These are phyloP conservation scores for Fusarium sp. DNA, from an alignment of 2,329 filamentous ascomycete species.

Conservation along the genomic window DNA sequence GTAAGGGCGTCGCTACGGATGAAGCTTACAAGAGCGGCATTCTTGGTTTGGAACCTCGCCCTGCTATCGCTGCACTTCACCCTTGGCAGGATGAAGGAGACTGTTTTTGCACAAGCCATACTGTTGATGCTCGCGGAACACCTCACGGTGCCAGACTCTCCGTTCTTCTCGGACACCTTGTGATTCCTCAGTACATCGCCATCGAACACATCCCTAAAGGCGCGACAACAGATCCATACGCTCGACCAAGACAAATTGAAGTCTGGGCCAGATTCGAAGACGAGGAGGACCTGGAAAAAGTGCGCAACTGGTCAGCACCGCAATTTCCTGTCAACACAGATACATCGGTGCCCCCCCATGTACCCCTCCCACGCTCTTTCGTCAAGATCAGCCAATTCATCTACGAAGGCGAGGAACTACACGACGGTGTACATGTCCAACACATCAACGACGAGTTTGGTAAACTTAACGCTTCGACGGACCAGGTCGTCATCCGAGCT, in stretches of 20 bases:
- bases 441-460: constrained; percentile 66
- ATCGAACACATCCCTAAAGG: constrained; percentile 79
- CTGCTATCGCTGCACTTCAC: constrained; percentile 70
- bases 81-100: constrained; percentile 86
- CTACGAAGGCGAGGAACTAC: constrained; percentile 63
- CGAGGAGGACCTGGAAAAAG: constrained; percentile 56
- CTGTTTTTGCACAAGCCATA: constrained; percentile 83
- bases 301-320: constrained; percentile 60
- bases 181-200: constrained; percentile 79
- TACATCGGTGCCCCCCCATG: constrained; percentile 51
- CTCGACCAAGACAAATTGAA: constrained; percentile 78
- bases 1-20: constrained; percentile 26
- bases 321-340: constrained; percentile 57
- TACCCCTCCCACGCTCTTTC: constrained; percentile 58
- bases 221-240: constrained; percentile 72
- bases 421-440: constrained; percentile 68
- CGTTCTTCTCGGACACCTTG: constrained; percentile 70
- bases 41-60: constrained; percentile 41
- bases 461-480: constrained; percentile 64
- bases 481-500: constrained; percentile 69
- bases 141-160: constrained; percentile 75
- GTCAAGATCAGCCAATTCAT: constrained; percentile 72
- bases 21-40: constrained; percentile 41
- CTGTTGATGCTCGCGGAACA: constrained; percentile 57
- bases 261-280: constrained; percentile 75